phyloP scores from a whole-genome alignment of 352 stramenopile genomes.

The Phytophthora pisi region DNA sequence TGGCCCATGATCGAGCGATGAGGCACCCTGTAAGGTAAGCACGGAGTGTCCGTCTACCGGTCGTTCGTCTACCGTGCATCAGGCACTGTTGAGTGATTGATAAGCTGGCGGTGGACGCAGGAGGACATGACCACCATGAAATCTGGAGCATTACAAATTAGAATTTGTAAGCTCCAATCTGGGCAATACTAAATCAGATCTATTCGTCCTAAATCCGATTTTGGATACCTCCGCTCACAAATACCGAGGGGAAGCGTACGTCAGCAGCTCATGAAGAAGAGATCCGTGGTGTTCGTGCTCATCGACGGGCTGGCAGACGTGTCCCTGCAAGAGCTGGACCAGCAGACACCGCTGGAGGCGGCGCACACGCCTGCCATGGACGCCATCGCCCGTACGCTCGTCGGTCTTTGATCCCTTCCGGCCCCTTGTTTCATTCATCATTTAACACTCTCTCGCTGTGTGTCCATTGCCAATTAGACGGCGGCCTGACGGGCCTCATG shows the following conservation, averaged over 20 bases:
- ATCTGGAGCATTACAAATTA: too few relatives aligned
- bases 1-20: conserved; percentile 3
- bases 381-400: conserved; percentile 68
- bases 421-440: background rate
- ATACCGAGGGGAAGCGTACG: background rate
- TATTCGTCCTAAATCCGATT: conserved; percentile 10
- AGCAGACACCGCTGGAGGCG: conserved; percentile 67
- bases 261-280: conserved; percentile 43
- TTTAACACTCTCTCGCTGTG: background rate
- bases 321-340: conserved; percentile 58
- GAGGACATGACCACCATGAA: too few relatives aligned
- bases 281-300: conserved; percentile 83
- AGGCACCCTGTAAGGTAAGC: background rate
- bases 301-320: conserved; percentile 88
- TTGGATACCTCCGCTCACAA: conserved; percentile 8
- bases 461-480: conserved; percentile 35
- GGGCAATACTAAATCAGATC: background rate
- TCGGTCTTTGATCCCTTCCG: background rate
- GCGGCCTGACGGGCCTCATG: conserved; percentile 83
- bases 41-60: background rate
- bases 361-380: conserved; percentile 85
- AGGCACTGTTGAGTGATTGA: too few relatives aligned
- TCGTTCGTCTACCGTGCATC: too few relatives aligned
- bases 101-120: too few relatives aligned
- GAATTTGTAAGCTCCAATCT: too few relatives aligned